Evolutionary conservation across 2,329 filamentous ascomycete species (phyloP), one percentile per base, ranked within the genome.

Genomic region (Biscogniauxia marginata): DNA sequence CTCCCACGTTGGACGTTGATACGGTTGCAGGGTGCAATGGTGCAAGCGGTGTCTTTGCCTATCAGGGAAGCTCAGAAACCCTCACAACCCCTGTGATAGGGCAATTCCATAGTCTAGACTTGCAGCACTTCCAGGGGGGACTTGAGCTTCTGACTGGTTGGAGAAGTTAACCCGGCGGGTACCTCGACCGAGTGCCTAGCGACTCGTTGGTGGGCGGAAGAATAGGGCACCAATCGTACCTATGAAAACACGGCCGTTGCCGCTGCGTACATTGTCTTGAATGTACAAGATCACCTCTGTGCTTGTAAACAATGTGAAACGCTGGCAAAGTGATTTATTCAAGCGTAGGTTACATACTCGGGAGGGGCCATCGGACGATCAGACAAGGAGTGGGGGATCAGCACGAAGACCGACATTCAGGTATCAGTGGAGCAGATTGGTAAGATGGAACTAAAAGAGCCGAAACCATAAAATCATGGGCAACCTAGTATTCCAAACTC

Each of bases 61-160:
- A 53, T 53, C 46, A 18, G 49, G 51, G 51, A 53, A 53, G 51
- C 45, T 53, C 45, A 20, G 3, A 23, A 22, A n/a, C 19, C 34
- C 25, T 18, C 18, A 16, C 25, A 9, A 3, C 4, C 22, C 16
- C 22, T 7, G 16, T 49, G 46, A 49, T 49, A 49, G 22, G 46
- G n/a, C 7, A 25, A 23, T 25, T 49, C 8, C 19, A 5, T n/a
- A 9, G 30, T n/a, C 30, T 9, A 39, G 30, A 39, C 11, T 39
- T 9, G 30, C 30, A 39, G 6, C 6, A 16, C 30, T 3, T 11
- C 11, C 30, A 3, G 11, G 30, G 30, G 30, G 9, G n/a, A n/a
- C n/a, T n/a, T n/a, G n/a, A n/a, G n/a, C n/a, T n/a, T n/a, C n/a
- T n/a, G n/a, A n/a, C n/a, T n/a, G n/a, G n/a, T n/a, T n/a, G n/a